Evolutionary conservation across 2,329 filamentous ascomycete species (phyloP).

Genomic region (Cryphonectria radicalis): DNA sequence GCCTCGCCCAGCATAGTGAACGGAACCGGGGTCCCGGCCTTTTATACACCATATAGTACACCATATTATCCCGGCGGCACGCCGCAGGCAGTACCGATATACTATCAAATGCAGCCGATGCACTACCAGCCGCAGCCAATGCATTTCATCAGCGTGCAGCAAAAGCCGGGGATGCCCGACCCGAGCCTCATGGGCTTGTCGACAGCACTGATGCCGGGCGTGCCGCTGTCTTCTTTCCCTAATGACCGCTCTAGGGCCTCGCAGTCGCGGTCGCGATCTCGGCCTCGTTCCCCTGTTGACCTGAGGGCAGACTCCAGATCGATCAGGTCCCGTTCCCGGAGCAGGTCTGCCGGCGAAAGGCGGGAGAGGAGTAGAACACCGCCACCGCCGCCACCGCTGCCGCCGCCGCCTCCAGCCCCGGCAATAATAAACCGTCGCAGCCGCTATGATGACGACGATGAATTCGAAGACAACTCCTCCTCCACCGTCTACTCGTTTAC

Average conservation of each 20-base stretch:
- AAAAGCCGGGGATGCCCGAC: background rate
- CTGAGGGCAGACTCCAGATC: background rate
- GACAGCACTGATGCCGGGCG: background rate
- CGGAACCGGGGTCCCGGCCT: background rate
- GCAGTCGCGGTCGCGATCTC: background rate
- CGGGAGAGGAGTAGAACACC: background rate
- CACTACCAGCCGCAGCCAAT: background rate
- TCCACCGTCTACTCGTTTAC: background rate
- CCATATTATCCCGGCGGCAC: background rate
- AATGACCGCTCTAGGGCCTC: background rate
- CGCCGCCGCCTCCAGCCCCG: too few species aligned
- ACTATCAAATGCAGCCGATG: background rate
- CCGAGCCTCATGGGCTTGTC: background rate
- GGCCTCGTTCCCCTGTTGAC: background rate
- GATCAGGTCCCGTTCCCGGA: background rate
- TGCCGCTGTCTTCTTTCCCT: background rate
- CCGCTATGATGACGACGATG: background rate
- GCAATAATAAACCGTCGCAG: too few species aligned
- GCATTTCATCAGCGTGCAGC: background rate
- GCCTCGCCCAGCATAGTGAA: background rate
- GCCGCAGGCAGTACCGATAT: background rate
- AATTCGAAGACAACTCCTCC: background rate
- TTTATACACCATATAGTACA: background rate
- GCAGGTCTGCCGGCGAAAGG: background rate
- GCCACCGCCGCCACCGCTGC: too few species aligned